Evolutionary conservation across 139 green algal genomes (phyloP).

Genomic region (Spirogloea muscicola): DNA sequence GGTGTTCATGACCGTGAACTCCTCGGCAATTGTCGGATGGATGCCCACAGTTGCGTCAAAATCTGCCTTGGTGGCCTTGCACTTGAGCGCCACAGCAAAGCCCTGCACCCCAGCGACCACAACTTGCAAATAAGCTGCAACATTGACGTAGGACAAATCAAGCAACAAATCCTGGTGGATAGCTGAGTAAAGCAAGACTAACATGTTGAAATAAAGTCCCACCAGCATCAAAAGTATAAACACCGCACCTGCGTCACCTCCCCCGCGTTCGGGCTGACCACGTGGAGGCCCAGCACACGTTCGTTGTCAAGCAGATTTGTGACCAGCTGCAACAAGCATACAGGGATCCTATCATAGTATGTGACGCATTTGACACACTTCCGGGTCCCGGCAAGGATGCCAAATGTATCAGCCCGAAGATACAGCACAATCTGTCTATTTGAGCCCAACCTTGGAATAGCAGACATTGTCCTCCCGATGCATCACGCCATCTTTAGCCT

Average conservation of each 20-base stretch:
- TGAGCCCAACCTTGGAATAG: conserved; percentile 47
- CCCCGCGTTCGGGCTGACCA: conserved; percentile 53
- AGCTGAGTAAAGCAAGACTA: too few relatives aligned
- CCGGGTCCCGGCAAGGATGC: not conserved
- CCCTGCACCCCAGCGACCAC: conserved; percentile 58
- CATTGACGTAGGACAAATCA: too few relatives aligned
- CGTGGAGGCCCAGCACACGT: conserved; percentile 56
- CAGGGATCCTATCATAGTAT: too few relatives aligned
- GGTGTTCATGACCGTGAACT: conserved; percentile 70
- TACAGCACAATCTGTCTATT: too few relatives aligned
- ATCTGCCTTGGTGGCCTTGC: conserved; percentile 81
- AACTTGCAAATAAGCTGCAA: too few relatives aligned
- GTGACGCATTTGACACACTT: not conserved
- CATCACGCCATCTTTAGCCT: conserved; percentile 21
- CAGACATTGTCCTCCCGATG: conserved; percentile 50
- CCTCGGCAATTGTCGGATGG: conserved; percentile 84
- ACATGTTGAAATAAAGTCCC: too few relatives aligned
- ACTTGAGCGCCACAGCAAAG: conserved; percentile 88
- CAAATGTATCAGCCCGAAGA: not conserved
- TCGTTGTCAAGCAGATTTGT: conserved; percentile 49
- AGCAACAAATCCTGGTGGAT: too few relatives aligned
- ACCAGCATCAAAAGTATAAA: too few relatives aligned
- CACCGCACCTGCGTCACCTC: conserved; percentile 51
- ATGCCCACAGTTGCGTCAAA: conserved; percentile 92
- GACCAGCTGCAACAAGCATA: conserved; percentile 46